phyloP scores from a whole-genome alignment of 331 rosid species.

The Malus hybrid region DNA sequence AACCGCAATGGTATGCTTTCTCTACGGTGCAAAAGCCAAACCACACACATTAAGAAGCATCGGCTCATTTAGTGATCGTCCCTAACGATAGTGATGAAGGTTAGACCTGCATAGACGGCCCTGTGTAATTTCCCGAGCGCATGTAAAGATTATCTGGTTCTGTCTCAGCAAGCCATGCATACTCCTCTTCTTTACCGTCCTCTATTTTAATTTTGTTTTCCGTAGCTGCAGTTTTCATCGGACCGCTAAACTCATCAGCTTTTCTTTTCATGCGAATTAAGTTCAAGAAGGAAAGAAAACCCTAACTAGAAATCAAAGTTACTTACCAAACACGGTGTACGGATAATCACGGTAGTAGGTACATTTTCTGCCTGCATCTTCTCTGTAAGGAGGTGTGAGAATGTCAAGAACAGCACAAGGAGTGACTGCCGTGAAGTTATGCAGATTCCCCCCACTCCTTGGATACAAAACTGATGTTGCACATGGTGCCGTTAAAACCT shows the following conservation, averaged over 20 bases:
- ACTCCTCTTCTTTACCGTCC: conserved; percentile 58
- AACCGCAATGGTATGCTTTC: neutral
- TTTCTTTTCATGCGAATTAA: neutral
- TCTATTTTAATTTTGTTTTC: conserved; percentile 25
- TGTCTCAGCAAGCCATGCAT: conserved; percentile 84
- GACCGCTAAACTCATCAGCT: conserved; percentile 3
- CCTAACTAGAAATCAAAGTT: neutral
- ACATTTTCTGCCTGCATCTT: conserved; percentile 76
- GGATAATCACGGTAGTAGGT: conserved; percentile 79
- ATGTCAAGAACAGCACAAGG: conserved; percentile 87
- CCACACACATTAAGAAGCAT: neutral
- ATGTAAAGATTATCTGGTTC: conserved; percentile 64
- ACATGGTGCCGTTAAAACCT: conserved; percentile 66
- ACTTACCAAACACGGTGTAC: conserved; percentile 62
- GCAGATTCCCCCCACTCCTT: conserved; percentile 73
- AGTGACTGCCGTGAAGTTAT: conserved; percentile 78
- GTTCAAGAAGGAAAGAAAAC: neutral
- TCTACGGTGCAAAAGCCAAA: neutral
- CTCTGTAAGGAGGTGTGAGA: conserved; percentile 78
- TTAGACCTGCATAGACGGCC: conserved; percentile 60
- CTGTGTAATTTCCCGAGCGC: conserved; percentile 65
- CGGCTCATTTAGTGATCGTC: neutral
- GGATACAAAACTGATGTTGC: conserved; percentile 78
- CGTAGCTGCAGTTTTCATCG: conserved; percentile 37
- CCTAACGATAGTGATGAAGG: conserved; percentile 1